These are phyloP conservation scores for Parascedosporium putredinis DNA, from an alignment of 2,329 filamentous ascomycete species.

Conservation along the genomic window DNA sequence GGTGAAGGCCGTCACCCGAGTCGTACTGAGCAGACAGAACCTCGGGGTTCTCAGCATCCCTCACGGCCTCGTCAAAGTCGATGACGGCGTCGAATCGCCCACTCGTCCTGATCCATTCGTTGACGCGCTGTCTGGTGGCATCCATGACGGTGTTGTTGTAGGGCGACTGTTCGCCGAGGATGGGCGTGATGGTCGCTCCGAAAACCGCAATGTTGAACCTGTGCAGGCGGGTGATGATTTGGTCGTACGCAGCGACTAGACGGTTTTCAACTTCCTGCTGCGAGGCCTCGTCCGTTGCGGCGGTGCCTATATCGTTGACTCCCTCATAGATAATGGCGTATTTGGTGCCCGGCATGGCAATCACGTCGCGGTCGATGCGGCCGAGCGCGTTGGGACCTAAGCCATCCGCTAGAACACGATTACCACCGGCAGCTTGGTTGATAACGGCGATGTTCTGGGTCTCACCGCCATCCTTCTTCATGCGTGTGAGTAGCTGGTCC, in stretches of 20 bases:
- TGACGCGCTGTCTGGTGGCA: constrained; percentile 41
- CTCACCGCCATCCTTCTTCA: constrained; percentile 26
- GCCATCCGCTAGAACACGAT: constrained; percentile 48
- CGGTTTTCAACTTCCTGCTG: constrained; percentile 35
- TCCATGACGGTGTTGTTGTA: constrained; percentile 44
- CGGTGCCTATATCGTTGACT: constrained; percentile 53
- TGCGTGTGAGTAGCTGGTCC: constrained; percentile 29
- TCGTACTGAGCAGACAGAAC: constrained; percentile 34
- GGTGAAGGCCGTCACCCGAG: constrained; percentile 51
- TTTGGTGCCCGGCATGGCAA: constrained; percentile 41
- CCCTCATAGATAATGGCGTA: constrained; percentile 53
- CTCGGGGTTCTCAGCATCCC: constrained; percentile 31
- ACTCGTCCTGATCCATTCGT: constrained; percentile 44
- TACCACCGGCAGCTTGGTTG: constrained; percentile 55
- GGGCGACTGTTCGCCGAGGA: constrained; percentile 32
- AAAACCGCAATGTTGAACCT: constrained; percentile 42
- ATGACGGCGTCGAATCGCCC: constrained; percentile 49
- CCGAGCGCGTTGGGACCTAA: constrained; percentile 47
- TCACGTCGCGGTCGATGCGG: constrained; percentile 49
- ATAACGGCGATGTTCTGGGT: constrained; percentile 35
- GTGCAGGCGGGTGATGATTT: constrained; percentile 44
- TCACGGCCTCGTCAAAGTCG: constrained; percentile 48
- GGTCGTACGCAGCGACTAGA: constrained; percentile 42
- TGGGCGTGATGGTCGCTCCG: constrained; percentile 41
- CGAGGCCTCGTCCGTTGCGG: constrained; percentile 25